Conservation (phyloP, 148 eudicot species). For the Polygonum maritimum region DNA sequence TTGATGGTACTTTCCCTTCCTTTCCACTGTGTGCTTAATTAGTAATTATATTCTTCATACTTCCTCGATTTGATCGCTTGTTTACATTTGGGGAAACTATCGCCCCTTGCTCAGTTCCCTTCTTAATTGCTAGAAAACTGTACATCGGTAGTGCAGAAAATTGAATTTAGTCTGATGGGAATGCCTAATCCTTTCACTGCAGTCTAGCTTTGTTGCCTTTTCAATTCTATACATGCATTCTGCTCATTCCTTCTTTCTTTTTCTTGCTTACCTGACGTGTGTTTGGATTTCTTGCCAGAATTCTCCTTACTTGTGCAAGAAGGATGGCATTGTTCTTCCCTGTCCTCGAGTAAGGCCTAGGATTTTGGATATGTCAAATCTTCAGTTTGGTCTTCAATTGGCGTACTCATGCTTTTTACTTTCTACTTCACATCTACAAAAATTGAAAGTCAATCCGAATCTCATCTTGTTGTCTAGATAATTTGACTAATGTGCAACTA, state of each 20-base stretch:
- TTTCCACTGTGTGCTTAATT: background rate
- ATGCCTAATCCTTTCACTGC: background rate
- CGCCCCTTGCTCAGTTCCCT: background rate
- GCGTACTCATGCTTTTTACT: background rate
- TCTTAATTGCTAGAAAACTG: background rate
- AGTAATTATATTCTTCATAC: background rate
- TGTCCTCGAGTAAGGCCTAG: slow-evolving; percentile 71
- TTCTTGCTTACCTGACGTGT: background rate
- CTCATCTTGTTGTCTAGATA: background rate
- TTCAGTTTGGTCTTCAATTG: slow-evolving; percentile 4
- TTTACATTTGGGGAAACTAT: background rate
- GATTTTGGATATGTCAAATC: background rate
- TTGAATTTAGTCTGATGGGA: background rate
- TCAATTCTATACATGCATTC: background rate
- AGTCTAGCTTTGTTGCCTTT: background rate
- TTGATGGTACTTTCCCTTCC: background rate
- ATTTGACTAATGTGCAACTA: background rate
- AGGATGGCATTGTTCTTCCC: slow-evolving; percentile 76
- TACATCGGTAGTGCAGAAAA: background rate
- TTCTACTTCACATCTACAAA: background rate
- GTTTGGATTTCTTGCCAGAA: slow-evolving; percentile 37
- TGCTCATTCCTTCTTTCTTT: background rate
- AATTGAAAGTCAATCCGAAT: background rate
- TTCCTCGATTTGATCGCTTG: background rate
- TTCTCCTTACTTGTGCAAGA: slow-evolving; percentile 93